phyloP scores from a whole-genome alignment of 176 grass and related monocot genomes.

The Avena insularis region DNA sequence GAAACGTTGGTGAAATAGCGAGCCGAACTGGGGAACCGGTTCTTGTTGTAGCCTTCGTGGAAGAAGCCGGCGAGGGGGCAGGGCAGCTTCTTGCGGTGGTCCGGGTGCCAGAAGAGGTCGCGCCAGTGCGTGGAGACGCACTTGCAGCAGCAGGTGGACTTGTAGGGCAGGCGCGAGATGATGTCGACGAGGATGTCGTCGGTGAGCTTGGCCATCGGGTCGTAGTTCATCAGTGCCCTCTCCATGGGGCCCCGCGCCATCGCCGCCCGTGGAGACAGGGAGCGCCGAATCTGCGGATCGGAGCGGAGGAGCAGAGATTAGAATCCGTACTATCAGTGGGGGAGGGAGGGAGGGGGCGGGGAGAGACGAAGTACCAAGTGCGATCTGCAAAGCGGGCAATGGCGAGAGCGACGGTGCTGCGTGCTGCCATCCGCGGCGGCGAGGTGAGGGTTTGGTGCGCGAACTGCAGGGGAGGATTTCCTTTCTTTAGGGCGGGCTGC shows the following conservation, averaged over 20 bases:
- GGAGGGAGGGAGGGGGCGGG: neutral
- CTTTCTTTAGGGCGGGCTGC: no score
- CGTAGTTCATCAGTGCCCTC: neutral
- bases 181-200: slow-evolving; percentile 2
- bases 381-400: neutral
- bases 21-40: neutral
- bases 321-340: neutral
- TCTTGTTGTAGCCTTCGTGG: neutral
- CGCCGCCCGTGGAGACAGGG: neutral
- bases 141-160: neutral
- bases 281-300: neutral
- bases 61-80: neutral
- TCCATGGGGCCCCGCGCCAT: neutral
- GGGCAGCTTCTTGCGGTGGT: neutral
- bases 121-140: neutral
- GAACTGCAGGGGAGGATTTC: no score
- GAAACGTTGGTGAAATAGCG: neutral
- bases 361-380: neutral
- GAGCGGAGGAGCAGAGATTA: neutral
- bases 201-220: neutral
- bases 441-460: neutral
- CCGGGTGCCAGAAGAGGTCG: neutral
- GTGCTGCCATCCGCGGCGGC: neutral
- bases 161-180: neutral
- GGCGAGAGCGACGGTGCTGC: neutral